Evolutionary conservation across 805 yeast species (phyloP), one percentile per base, ranked within the genome.

Genomic region (Teunomyces panamensis): DNA sequence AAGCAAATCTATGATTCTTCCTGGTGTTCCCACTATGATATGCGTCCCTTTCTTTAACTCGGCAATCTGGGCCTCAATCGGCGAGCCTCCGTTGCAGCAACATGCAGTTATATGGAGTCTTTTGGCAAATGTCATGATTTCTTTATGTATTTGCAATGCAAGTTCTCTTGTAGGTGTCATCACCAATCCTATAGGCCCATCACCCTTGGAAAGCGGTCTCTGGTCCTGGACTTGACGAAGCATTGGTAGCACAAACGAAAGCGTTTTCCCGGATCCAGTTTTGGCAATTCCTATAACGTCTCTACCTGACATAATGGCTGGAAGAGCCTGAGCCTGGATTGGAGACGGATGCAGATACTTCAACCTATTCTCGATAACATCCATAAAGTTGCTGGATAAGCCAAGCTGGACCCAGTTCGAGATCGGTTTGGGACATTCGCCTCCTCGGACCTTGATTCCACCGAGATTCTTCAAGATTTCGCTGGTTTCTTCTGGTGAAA

Each of bases 261-360:
- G 75, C 0, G 99, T 94, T 62, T 94, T 94, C 3, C 99, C 99
- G 0, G 97, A 88, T 0, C 99, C 99, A 0, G 99, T 94, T 54
- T 90, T 89, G 0, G 99, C 98, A 16, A 94, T 85, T 5, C 97
- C 97, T 42, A 94, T 85, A 6, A 92, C 80, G 67, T 94, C 98
- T 42, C 86, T 67, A 0, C 98, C 98, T 2, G 84, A 74, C 95
- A 92, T 87, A 16, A 90, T 81, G 0, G 90, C 86, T 0, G 99
- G 98, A 17, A 91, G 74, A 0, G 97, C 90, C 58, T 90, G 97
- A 0, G 90, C 76, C 64, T 94, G 99, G 46, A 94, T 89, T 0
- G 97, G 80, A 0, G 97, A 88, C 1, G 98, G 96, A 2, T 67
- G 60, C 0, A 65, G 70, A 60, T 80, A 91, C 6, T 72, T 63